Percentiles rank a stretch among this genome's conserved stretches.
phyloP scores from a whole-genome alignment of 208 protist genomes.

The Leishmania mexicana region DNA sequence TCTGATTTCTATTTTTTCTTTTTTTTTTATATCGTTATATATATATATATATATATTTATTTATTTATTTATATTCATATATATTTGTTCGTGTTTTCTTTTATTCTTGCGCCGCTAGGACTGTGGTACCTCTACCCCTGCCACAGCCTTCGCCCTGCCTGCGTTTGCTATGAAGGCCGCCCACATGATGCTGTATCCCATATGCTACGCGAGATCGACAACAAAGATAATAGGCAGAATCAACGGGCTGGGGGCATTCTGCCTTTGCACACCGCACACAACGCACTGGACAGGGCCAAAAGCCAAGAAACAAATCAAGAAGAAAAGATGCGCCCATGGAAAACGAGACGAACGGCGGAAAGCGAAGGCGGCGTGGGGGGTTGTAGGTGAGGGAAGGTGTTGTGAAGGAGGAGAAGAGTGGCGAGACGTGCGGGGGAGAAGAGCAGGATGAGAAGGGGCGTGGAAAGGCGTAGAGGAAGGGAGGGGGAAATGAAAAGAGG shows the following conservation, averaged over 20 bases:
- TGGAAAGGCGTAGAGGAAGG: background rate
- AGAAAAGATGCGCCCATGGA: background rate
- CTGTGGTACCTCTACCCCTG: background rate
- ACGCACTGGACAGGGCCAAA: background rate
- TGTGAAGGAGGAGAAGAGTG: background rate
- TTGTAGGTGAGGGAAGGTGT: background rate
- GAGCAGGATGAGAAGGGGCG: background rate
- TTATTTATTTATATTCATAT: background rate
- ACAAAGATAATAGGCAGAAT: background rate
- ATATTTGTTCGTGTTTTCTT: background rate
- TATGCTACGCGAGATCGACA: background rate
- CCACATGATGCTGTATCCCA: background rate
- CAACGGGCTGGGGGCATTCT: background rate
- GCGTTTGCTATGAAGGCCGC: background rate
- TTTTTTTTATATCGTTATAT: background rate
- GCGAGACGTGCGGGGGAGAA: background rate
- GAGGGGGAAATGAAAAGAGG: background rate
- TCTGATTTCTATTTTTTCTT: background rate
- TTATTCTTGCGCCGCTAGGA: background rate
- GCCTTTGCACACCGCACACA: background rate
- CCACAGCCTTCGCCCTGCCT: background rate
- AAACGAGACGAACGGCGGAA: background rate
- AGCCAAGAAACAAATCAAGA: background rate
- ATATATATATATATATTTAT: background rate
- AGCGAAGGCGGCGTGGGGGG: background rate